Percentiles rank a stretch among this genome's conserved stretches.
phyloP scores from a whole-genome alignment of 345 rosid species.

The Cochlearia excelsa region DNA sequence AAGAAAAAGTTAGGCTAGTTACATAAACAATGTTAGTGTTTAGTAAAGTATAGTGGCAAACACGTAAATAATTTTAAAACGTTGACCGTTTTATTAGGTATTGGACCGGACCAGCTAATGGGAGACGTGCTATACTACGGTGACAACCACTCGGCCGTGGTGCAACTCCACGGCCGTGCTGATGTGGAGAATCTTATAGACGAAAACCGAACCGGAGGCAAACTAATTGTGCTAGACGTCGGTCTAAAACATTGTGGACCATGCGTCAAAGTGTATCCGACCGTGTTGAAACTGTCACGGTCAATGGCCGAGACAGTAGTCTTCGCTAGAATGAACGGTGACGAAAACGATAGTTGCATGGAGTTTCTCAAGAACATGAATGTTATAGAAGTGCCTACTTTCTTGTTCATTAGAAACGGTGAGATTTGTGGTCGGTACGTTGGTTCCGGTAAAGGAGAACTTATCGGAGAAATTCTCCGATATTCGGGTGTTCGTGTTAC shows the following conservation, averaged over 20 bases:
- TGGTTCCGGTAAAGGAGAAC: constrained; percentile 95
- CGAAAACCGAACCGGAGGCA: constrained; percentile 59
- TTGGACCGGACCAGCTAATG: constrained; percentile 71
- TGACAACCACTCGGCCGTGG: constrained; percentile 76
- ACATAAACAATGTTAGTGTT: neutral
- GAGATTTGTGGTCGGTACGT: constrained; percentile 75
- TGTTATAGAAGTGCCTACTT: constrained; percentile 80
- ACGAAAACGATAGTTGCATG: constrained; percentile 96
- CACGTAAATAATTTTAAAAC: neutral
- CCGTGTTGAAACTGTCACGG: constrained; percentile 70
- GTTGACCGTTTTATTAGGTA: constrained; percentile 35
- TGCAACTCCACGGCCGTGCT: constrained; percentile 63
- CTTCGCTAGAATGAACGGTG: constrained; percentile 91
- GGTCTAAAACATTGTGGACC: constrained; percentile 92
- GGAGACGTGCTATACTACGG: constrained; percentile 98
- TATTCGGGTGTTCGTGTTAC: constrained; percentile 93
- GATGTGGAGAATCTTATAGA: constrained; percentile 78
- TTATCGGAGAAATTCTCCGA: constrained; percentile 83
- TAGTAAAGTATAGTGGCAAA: neutral
- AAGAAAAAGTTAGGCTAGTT: neutral
- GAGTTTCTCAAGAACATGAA: constrained; percentile 78
- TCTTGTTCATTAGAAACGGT: constrained; percentile 79
- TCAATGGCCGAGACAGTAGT: constrained; percentile 70
- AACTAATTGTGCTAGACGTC: constrained; percentile 81
- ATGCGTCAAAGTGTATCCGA: constrained; percentile 93